Base-by-base conservation (phyloP, 2,329 filamentous ascomycete genomes). In the Pezicula carpinea region DNA sequence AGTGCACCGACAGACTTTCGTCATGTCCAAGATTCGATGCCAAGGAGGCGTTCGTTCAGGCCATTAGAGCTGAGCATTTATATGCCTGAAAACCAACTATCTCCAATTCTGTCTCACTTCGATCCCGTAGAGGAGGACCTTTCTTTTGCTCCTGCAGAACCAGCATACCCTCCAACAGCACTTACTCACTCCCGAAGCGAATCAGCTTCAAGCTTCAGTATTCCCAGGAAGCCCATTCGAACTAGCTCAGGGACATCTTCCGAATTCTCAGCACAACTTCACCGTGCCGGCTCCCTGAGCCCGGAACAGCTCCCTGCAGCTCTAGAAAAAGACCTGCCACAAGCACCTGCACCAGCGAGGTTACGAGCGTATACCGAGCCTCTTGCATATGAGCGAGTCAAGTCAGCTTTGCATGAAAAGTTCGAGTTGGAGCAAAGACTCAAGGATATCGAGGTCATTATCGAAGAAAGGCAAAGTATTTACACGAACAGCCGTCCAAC, bases 1-100 rank as follows among this genome's bases (percentile, higher is more conserved):
- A 82, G 79, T 35, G 69, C 69, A 17, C 80, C 80, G 3, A 73
- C 73, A 40, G 70, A 83, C 61, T 84, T 84, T 57, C 75, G 74
- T 39, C 80, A 83, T 65, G 55, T 83, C 41, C 66, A 75, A 46
- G 75, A 74, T 15, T 69, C 68, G 39, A 66, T 52, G 39, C 47
- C 50, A 26, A 48, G 53, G 41, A 59, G 59, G 46, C 59, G 56
- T 31, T 61, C 63, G 5, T 80, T 80, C 53, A 71, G 72, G 33
- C 78, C 78, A 3, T 69, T 83, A 22, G 73, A 83, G 62, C 64
- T 83, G 50, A 77, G 73, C 62, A 75, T 82, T 45, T 73, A 76
- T 53, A 57, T 64, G 51, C 65, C 68, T 11, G 59, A 71, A 41
- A 69, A 70, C 41, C 66, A 64, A 44, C 65, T 80, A 14, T 83